Evolutionary conservation across 2,329 filamentous ascomycete genomes (phyloP), one percentile per base, ranked within the genome.

Genomic region (Colletotrichum chrysophilum): DNA sequence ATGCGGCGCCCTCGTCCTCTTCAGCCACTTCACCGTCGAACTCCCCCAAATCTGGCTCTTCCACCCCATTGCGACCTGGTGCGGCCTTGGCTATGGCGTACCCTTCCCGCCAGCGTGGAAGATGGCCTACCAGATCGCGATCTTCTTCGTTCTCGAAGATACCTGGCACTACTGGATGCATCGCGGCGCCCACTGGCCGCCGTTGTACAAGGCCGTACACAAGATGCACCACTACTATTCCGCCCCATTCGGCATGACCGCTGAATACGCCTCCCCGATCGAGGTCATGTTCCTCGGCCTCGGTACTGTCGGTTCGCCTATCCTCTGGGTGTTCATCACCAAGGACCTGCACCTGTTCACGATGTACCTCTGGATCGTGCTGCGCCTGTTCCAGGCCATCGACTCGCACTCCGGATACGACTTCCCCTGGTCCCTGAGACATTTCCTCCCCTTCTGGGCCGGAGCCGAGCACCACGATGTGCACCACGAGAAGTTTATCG

Each of bases 211-310:
- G 89, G 91, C 93, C 82, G 95, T 99, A 82, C 97, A 99, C 91
- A 99, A 99, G 89, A 96, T 99, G 81, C 97, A 99, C 88, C 97
- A 99, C 89, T 96, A 97, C 82, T 98, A 99, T 89, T 98, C 96
- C 43, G 97, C 97, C 10, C 97, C 97, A n/a, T 99, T 99, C 82
- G 97, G 97, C 80, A 90, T 99, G 70, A 96, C 97, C 24, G 96
- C 97, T 71, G 97, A 99, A 87, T 99, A 99, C 85, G 97, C 97
- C 7, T 98, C 96, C 60, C 97, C 97, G 2, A 97, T 98, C 80
- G 97, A 99, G 87, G 95, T 96, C 79, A 97, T 98, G 94, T 91
- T 97, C 74, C 93, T 99, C 64, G 97, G 96, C 52, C 89, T 98
- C 75, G 97, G 97, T 77, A 94, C 94, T 2, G 94, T 99, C 77